Conservation (phyloP, 345 rosid genomes). For the Lagerstroemia speciosa region DNA sequence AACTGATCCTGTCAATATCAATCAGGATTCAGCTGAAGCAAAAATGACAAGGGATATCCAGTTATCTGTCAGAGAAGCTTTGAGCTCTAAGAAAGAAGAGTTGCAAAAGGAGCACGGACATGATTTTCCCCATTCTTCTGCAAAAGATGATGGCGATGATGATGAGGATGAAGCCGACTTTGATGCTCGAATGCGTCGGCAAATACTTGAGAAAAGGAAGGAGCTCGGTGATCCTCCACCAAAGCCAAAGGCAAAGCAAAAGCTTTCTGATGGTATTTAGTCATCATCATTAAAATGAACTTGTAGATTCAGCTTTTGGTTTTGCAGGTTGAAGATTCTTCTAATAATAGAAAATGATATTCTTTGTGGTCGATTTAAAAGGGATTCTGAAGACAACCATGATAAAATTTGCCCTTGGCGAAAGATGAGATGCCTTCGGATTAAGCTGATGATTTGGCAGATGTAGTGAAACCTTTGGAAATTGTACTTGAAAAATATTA, state of each 20-base stretch:
- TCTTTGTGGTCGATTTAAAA: background rate
- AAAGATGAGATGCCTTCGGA: background rate
- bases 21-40: slow-evolving; percentile 46
- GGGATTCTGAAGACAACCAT: background rate
- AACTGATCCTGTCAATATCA: slow-evolving; percentile 7
- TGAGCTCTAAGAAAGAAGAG: slow-evolving; percentile 56
- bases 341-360: background rate
- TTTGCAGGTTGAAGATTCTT: background rate
- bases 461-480: background rate
- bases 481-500: background rate
- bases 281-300: background rate
- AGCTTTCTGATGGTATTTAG: slow-evolving; percentile 7
- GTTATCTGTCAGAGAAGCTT: slow-evolving; percentile 66
- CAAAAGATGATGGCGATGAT: slow-evolving; percentile 25
- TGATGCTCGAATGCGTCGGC: slow-evolving; percentile 82
- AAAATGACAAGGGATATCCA: slow-evolving; percentile 52
- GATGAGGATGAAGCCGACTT: slow-evolving; percentile 56
- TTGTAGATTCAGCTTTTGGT: background rate
- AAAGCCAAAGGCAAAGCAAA: slow-evolving; percentile 10
- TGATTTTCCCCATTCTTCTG: slow-evolving; percentile 22
- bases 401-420: background rate
- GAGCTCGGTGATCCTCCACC: slow-evolving; percentile 45
- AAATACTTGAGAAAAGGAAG: slow-evolving; percentile 53
- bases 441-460: background rate
- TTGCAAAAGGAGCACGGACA: slow-evolving; percentile 32